phyloP scores from a whole-genome alignment of 1,139 yeast species.

The Suhomyces kunorum region DNA sequence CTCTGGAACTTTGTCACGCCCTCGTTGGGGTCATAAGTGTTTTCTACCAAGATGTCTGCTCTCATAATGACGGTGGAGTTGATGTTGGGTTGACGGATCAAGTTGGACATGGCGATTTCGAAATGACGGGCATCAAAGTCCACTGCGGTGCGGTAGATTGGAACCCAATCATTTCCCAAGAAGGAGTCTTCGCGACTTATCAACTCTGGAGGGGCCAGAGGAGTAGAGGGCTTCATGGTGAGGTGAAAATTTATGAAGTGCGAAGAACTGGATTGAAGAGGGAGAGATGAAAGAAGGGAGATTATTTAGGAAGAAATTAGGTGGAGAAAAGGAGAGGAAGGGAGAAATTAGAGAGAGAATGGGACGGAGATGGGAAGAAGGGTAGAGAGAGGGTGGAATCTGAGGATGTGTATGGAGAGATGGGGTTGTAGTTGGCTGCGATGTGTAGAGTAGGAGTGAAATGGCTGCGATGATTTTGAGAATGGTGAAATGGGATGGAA shows the following conservation, averaged over 20 bases:
- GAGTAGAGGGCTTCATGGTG: slow-evolving; percentile 1
- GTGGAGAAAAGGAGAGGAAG: not conserved
- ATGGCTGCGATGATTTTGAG: too few relatives aligned
- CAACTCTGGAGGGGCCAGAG: slow-evolving; percentile 4
- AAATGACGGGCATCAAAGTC: slow-evolving; percentile 57
- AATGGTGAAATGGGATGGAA: too few relatives aligned
- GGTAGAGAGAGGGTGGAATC: too few relatives aligned
- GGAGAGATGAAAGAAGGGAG: not conserved
- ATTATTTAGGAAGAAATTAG: not conserved
- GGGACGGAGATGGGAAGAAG: too few relatives aligned
- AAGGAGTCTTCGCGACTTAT: slow-evolving; percentile 31
- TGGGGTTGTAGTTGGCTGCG: too few relatives aligned
- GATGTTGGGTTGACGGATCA: slow-evolving; percentile 84
- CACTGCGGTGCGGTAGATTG: slow-evolving; percentile 49
- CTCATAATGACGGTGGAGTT: slow-evolving; percentile 89
- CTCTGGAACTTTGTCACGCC: slow-evolving; percentile 39
- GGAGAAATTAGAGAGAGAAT: too few relatives aligned
- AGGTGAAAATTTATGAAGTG: slow-evolving; percentile 2
- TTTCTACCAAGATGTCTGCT: slow-evolving; percentile 76
- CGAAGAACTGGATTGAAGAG: not conserved
- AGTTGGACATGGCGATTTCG: slow-evolving; percentile 74
- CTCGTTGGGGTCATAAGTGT: slow-evolving; percentile 38
- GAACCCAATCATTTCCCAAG: slow-evolving; percentile 69
- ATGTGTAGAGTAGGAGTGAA: too few relatives aligned
- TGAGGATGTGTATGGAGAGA: too few relatives aligned